phyloP scores from a whole-genome alignment of 768 basidiomycete genomes.

The Tulasnella sp. region DNA sequence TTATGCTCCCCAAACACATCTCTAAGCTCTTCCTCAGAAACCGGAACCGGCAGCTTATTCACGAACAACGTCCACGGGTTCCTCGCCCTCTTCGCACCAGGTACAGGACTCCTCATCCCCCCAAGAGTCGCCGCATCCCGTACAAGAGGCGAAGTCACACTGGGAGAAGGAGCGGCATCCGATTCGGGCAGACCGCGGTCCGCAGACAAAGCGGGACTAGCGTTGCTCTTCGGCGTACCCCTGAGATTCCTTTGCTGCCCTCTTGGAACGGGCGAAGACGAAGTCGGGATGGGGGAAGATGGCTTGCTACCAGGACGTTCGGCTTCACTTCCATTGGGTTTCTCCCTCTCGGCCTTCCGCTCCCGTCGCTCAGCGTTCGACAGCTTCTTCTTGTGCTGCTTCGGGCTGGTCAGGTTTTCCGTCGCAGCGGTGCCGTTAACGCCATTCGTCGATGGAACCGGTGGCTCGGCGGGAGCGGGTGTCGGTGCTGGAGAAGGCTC shows the following conservation, averaged over 20 bases:
- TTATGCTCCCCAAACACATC: conserved; percentile 69
- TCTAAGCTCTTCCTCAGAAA: conserved; percentile 52
- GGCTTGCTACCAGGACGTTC: conserved; percentile 24
- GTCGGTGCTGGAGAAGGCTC: conserved; percentile 23
- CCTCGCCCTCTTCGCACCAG: conserved; percentile 61
- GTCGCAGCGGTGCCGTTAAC: conserved; percentile 19
- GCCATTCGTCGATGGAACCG: conserved; percentile 25
- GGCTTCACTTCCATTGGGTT: conserved; percentile 29
- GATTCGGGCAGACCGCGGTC: not conserved
- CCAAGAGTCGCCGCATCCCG: not conserved
- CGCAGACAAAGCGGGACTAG: not conserved
- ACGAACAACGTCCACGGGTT: conserved; percentile 84
- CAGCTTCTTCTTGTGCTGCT: conserved; percentile 29
- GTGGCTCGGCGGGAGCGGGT: conserved; percentile 27
- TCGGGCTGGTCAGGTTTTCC: conserved; percentile 27
- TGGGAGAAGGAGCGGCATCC: not conserved
- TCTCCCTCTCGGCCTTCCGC: conserved; percentile 52
- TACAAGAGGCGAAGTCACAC: not conserved
- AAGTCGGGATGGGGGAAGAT: conserved; percentile 12
- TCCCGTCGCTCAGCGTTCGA: conserved; percentile 25
- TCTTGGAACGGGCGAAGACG: not conserved
- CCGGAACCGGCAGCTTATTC: conserved; percentile 40
- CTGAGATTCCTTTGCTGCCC: not conserved
- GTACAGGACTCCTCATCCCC: conserved; percentile 37
- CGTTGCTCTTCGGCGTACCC: not conserved